Conservation (phyloP, 345 rosid species). For the Rhizophora apiculata region DNA sequence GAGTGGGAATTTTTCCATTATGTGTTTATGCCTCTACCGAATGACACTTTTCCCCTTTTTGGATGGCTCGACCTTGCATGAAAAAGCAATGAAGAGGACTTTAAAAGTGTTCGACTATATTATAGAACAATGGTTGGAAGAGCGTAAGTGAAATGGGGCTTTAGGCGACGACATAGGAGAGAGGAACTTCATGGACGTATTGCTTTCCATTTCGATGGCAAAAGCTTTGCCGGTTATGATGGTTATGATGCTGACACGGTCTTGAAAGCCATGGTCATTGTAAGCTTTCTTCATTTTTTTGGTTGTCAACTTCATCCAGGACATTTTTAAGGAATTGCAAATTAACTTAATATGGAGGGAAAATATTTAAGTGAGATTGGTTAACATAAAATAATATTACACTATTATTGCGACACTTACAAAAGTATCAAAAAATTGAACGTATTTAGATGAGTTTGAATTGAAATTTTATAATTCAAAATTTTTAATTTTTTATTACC, state of each 20-base stretch:
- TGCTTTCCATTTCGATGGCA: constrained; percentile 22
- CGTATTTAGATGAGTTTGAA: no score
- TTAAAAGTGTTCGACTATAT: constrained; percentile 23
- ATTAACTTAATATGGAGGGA: no score
- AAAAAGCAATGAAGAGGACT: constrained; percentile 35
- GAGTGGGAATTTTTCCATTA: constrained; percentile 10
- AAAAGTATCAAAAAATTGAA: no score
- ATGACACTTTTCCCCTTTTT: constrained; percentile 32
- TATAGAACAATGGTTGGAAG: constrained; percentile 22
- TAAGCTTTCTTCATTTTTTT: constrained; percentile 9
- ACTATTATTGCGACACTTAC: no score
- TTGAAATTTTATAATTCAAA: no score
- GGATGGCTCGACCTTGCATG: constrained; percentile 34
- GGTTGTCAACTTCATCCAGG: no score
- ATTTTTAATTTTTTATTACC: no score
- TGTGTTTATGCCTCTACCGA: constrained; percentile 16
- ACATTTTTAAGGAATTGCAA: no score
- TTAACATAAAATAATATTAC: no score
- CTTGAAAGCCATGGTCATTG: constrained; percentile 32
- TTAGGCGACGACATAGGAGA: not conserved
- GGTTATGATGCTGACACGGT: constrained; percentile 23
- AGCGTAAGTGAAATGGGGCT: constrained; percentile 12
- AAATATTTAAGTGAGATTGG: no score
- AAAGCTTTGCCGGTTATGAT: constrained; percentile 12
- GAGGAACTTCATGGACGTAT: constrained; percentile 33